A percentile compares a stretch with the other conserved stretches of the same genome.
These are phyloP conservation scores for Aspergillus novoparasiticus DNA, from an alignment of 2,329 filamentous ascomycete genomes.

Conservation along the genomic window DNA sequence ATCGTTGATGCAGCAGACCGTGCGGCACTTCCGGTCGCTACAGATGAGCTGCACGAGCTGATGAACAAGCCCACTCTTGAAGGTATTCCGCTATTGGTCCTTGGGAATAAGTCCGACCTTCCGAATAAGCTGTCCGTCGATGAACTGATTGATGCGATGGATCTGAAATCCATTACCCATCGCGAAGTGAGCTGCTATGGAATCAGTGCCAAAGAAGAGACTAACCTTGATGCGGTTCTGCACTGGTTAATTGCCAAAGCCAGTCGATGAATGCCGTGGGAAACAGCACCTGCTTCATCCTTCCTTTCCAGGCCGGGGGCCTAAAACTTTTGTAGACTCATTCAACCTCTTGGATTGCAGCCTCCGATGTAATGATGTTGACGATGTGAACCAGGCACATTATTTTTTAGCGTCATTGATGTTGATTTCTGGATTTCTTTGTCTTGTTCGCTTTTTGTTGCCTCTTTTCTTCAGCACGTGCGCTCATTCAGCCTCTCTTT, in stretches of 20 bases:
- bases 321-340: conserved; percentile 19
- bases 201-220: conserved; percentile 98
- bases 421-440: conserved; percentile 3
- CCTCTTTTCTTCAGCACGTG: not conserved
- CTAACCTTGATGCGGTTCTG: conserved; percentile 93
- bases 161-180: conserved; percentile 84
- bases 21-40: conserved; percentile 77
- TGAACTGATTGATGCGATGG: conserved; percentile 89
- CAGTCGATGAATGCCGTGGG: conserved; percentile 59
- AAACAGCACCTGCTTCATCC: conserved; percentile 10
- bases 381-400: conserved; percentile 42
- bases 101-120: conserved; percentile 97
- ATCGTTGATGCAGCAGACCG: conserved; percentile 95
- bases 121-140: conserved; percentile 89
- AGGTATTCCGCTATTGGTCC: conserved; percentile 87
- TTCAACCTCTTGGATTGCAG: conserved; percentile 33
- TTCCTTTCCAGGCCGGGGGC: conserved; percentile 6
- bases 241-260: conserved; percentile 94
- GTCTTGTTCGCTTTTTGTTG: conserved; percentile 3
- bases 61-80: conserved; percentile 82
- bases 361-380: conserved; percentile 54
- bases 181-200: conserved; percentile 98
- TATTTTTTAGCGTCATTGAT: conserved; percentile 15
- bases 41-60: conserved; percentile 87
- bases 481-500: conserved; percentile 6